Conservation (phyloP, 495 filamentous ascomycete genomes). For the Penicillium maclennaniae region DNA sequence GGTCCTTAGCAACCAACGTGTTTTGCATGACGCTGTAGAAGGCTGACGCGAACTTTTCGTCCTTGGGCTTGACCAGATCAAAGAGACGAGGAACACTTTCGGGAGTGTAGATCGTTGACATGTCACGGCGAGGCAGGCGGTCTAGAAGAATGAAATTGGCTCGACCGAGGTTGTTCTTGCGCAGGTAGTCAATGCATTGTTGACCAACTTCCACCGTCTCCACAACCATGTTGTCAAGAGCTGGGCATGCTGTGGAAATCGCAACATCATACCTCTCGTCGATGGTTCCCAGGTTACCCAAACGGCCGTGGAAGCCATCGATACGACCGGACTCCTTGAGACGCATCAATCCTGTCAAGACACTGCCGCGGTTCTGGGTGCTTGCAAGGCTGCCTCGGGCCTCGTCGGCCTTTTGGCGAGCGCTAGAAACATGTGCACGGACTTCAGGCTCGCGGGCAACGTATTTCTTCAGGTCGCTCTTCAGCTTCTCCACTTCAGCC, state of each 20-base stretch:
- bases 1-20: slow-evolving; percentile 87
- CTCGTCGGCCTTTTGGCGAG: slow-evolving; percentile 92
- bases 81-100: slow-evolving; percentile 90
- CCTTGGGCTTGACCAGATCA: slow-evolving; percentile 85
- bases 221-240: slow-evolving; percentile 91
- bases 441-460: slow-evolving; percentile 73
- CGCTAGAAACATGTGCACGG: slow-evolving; percentile 75
- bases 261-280: slow-evolving; percentile 93
- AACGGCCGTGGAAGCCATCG: slow-evolving; percentile 91
- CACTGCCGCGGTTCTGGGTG: slow-evolving; percentile 88
- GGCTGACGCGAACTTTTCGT: slow-evolving; percentile 80
- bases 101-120: slow-evolving; percentile 77
- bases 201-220: slow-evolving; percentile 93
- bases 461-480: slow-evolving; percentile 67
- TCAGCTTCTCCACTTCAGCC: slow-evolving; percentile 66
- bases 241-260: slow-evolving; percentile 91
- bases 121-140: slow-evolving; percentile 70
- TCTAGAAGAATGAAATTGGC: slow-evolving; percentile 96
- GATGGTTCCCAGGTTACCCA: slow-evolving; percentile 94
- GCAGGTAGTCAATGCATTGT: slow-evolving; percentile 94
- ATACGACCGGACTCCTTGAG: slow-evolving; percentile 95
- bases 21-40: slow-evolving; percentile 93
- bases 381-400: slow-evolving; percentile 82
- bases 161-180: slow-evolving; percentile 96
- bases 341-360: slow-evolving; percentile 85